Base-by-base conservation (phyloP, 2,329 filamentous ascomycete species). In the Mollisiaceae sp. region DNA sequence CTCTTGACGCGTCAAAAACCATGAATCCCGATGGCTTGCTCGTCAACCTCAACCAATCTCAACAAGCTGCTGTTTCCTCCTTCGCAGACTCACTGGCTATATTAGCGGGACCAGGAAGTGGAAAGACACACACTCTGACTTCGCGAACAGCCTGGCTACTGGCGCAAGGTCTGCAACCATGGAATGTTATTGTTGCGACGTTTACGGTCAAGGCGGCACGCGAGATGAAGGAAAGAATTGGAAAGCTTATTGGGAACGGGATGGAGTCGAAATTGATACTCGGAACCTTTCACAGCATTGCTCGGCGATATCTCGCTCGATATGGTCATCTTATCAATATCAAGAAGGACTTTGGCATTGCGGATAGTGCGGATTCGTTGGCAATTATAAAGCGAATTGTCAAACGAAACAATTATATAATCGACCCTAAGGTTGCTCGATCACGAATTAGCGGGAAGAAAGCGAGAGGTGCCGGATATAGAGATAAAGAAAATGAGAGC, bases 61-160 rank as follows among this genome's bases (percentile, higher is more conserved):
- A 92, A 75, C 82, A 80, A 70, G 82, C 82, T 57, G 89, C 89
- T 1, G 89, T 91, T 32, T 86, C 87, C 8, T 90, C 86, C 6
- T 80, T 82, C 4, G 84, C 87, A 11, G 79, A 83, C 45, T 75
- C 78, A 52, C 69, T 91, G 20, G 88, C 89, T 58, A 91, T 91
- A 63, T 79, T 91, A 52, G 89, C 89, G 45, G 88, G 88, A 0
- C 89, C 86, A 2, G 89, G 88, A 20, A 90, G 87, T 67, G 94
- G 95, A 22, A 98, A 99, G 79, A 99, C 94, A 15, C 96, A 97
- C 78, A 98, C 95, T 0, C 83, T 99, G 62, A 97, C 94, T 0
- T 92, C 94, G 54, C 91, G 95, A 68, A 93, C 97, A 65, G 94
- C 94, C 72, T 96, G 94, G 83, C 87, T 97, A 36, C 85, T 97